Percentiles rank a stretch among this genome's conserved stretches.
phyloP scores from a whole-genome alignment of 441 rosid genomes.

The Heliophila coronopifolia region DNA sequence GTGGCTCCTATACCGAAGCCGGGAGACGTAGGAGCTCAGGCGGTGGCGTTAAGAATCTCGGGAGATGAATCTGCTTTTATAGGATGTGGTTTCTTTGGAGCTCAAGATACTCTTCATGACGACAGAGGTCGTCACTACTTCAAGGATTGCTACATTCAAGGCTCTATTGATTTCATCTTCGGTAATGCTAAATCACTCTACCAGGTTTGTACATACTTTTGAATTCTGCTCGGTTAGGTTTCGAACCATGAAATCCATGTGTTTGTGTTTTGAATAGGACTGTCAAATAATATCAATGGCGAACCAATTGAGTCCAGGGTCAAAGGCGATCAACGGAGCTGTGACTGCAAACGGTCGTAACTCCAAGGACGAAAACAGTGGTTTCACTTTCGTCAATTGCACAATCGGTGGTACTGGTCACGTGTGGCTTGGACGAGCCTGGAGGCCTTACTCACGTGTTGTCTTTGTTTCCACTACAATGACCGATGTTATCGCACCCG shows the following conservation, averaged over 20 bases:
- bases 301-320: constrained; percentile 32
- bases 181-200: constrained; percentile 78
- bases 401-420: constrained; percentile 40
- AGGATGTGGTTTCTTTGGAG: constrained; percentile 74
- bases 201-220: no score
- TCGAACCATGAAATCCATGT: not conserved
- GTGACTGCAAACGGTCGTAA: no score
- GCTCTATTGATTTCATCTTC: constrained; percentile 81
- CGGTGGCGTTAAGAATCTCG: constrained; percentile 58
- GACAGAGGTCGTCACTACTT: constrained; percentile 66
- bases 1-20: constrained; percentile 59
- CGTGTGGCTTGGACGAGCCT: constrained; percentile 62
- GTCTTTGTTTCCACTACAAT: constrained; percentile 50
- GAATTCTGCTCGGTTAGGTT: no score
- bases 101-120: constrained; percentile 83
- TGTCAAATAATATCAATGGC: constrained; percentile 65
- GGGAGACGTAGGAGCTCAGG: constrained; percentile 71
- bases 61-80: constrained; percentile 73
- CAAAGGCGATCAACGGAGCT: constrained; percentile 51
- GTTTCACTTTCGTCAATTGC: constrained; percentile 37
- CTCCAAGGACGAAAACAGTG: constrained; percentile 42
- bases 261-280: constrained; percentile 34
- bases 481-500: constrained; percentile 69
- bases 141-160: constrained; percentile 65
- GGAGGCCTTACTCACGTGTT: constrained; percentile 80